phyloP scores from a whole-genome alignment of 2,329 filamentous ascomycete genomes.

The Curvularia verruculosa region DNA sequence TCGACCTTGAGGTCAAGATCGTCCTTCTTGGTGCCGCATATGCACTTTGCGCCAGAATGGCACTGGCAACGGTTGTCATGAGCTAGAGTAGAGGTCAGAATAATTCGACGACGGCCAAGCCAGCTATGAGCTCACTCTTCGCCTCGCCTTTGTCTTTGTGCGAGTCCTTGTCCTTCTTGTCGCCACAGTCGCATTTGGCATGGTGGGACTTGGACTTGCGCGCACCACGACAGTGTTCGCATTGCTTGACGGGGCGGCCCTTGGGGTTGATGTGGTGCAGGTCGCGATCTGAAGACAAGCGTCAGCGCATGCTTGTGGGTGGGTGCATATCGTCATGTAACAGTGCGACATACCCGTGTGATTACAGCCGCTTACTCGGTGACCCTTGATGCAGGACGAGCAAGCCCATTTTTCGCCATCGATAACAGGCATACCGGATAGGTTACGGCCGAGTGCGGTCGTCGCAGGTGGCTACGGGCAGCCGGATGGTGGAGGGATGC shows the following conservation, averaged over 20 bases:
- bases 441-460: constrained; percentile 44
- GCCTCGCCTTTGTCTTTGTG: constrained; percentile 54
- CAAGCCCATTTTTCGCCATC: constrained; percentile 98
- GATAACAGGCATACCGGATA: constrained; percentile 47
- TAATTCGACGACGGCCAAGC: constrained; percentile 33
- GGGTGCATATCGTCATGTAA: constrained; percentile 12
- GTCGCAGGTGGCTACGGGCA: constrained; percentile 36
- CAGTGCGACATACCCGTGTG: constrained; percentile 74
- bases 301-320: constrained; percentile 20
- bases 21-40: constrained; percentile 65
- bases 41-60: constrained; percentile 64
- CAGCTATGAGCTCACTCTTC: constrained; percentile 47
- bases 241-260: constrained; percentile 96
- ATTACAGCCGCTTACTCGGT: constrained; percentile 98
- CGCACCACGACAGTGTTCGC: constrained; percentile 92
- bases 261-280: constrained; percentile 97
- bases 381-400: constrained; percentile 96
- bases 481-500: constrained; percentile 25
- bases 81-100: constrained; percentile 41
- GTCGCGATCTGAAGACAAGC: constrained; percentile 71
- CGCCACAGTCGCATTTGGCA: constrained; percentile 94
- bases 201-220: constrained; percentile 96
- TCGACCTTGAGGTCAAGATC: constrained; percentile 54
- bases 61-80: constrained; percentile 58
- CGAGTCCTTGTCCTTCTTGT: constrained; percentile 74